Conservation (phyloP, 2,329 filamentous ascomycete species). For the Harringtonia lauricola region DNA sequence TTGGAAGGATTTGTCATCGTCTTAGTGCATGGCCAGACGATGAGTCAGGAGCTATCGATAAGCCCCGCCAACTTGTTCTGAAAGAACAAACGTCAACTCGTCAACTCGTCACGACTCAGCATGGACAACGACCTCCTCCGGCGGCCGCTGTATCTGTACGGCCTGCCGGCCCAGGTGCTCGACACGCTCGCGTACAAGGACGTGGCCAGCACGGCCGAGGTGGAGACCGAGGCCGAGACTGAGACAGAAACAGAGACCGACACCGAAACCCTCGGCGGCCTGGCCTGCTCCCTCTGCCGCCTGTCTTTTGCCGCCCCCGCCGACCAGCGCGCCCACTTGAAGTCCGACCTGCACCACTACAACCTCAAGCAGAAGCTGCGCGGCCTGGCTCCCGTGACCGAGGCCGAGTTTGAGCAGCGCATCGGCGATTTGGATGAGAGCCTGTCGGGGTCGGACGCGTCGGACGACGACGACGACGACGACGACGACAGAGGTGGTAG, state of each 20-base stretch:
- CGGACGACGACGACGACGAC: slow-evolving; percentile 42
- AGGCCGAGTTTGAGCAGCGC: slow-evolving; percentile 77
- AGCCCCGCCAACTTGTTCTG: too few relatives aligned
- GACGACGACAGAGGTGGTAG: slow-evolving; percentile 11
- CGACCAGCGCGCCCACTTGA: slow-evolving; percentile 77
- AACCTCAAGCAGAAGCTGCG: slow-evolving; percentile 88
- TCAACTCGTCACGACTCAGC: too few relatives aligned
- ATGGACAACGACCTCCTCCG: slow-evolving; percentile 27
- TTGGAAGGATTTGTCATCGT: too few relatives aligned
- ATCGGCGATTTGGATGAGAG: slow-evolving; percentile 83
- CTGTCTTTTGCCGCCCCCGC: slow-evolving; percentile 59
- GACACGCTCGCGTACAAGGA: slow-evolving; percentile 51
- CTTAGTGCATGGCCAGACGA: too few relatives aligned
- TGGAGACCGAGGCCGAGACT: slow-evolving; percentile 6
- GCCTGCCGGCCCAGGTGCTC: slow-evolving; percentile 66
- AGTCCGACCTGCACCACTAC: slow-evolving; percentile 86
- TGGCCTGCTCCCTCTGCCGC: slow-evolving; percentile 71
- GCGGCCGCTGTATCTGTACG: slow-evolving; percentile 55
- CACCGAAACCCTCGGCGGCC: slow-evolving; percentile 39
- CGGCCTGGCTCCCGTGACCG: slow-evolving; percentile 59
- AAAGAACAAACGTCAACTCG: too few relatives aligned
- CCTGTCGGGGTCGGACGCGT: slow-evolving; percentile 75
- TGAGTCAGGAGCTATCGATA: too few relatives aligned
- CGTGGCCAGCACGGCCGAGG: slow-evolving; percentile 19
- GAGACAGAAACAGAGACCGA: slow-evolving; percentile 5